Conservation (phyloP, 768 basidiomycete species). For the Albatrellus ellisii region DNA sequence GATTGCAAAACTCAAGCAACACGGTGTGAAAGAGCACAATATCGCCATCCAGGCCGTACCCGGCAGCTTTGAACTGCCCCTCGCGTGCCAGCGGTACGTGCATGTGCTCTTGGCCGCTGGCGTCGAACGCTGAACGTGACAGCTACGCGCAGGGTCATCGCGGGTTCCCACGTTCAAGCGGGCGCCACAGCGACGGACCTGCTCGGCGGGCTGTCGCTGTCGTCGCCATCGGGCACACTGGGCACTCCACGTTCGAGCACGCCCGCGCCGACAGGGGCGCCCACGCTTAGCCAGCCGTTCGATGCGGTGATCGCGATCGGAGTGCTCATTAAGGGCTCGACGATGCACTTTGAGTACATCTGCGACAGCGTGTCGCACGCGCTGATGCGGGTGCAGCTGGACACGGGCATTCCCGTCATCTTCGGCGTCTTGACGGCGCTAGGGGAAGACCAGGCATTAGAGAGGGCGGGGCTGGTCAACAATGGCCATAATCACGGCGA, state of each 20-base stretch:
- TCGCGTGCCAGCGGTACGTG: slow-evolving; percentile 69
- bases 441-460: slow-evolving; percentile 87
- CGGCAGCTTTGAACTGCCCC: slow-evolving; percentile 89
- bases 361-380: slow-evolving; percentile 87
- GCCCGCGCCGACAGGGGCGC: slow-evolving; percentile 27
- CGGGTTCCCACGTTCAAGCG: slow-evolving; percentile 75
- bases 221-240: slow-evolving; percentile 19
- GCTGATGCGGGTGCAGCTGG: slow-evolving; percentile 89
- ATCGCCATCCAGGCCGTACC: slow-evolving; percentile 89
- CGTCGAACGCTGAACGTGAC: neutral
- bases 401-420: slow-evolving; percentile 87
- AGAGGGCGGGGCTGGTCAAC: slow-evolving; percentile 72
- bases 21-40: slow-evolving; percentile 81
- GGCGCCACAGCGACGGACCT: slow-evolving; percentile 72
- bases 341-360: slow-evolving; percentile 99
- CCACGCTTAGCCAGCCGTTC: slow-evolving; percentile 46
- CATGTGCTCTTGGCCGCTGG: neutral
- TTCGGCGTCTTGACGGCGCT: slow-evolving; percentile 94
- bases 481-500: slow-evolving; percentile 96
- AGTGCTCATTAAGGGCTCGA: slow-evolving; percentile 93
- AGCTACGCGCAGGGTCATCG: slow-evolving; percentile 51
- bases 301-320: slow-evolving; percentile 97
- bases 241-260: slow-evolving; percentile 37
- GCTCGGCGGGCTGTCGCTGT: slow-evolving; percentile 48
- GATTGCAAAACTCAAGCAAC: slow-evolving; percentile 63